These are phyloP conservation scores for Paragyromitra xinjiangensis DNA, from an alignment of 495 filamentous ascomycete genomes.

Conservation along the genomic window DNA sequence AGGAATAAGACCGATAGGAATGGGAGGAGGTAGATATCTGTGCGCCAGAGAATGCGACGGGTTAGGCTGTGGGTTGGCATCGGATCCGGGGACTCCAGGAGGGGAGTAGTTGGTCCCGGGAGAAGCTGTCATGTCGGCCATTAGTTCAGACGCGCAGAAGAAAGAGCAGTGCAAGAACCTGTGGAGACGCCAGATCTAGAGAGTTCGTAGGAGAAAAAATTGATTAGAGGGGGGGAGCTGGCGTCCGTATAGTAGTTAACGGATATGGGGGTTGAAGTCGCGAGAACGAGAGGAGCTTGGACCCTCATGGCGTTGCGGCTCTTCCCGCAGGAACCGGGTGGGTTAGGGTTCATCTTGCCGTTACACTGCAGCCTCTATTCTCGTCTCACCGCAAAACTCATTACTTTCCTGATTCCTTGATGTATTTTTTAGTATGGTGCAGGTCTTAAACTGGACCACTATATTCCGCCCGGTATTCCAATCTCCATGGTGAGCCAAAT, in stretches of 20 bases:
- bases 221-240: neutral
- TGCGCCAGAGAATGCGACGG: slow-evolving; percentile 33
- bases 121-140: neutral
- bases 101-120: neutral
- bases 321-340: neutral
- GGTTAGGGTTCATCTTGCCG: neutral
- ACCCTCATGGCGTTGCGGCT: neutral
- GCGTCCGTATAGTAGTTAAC: neutral
- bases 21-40: slow-evolving; percentile 63
- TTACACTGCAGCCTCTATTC: too few species aligned
- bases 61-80: slow-evolving; percentile 28
- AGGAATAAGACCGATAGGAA: slow-evolving; percentile 66
- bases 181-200: neutral
- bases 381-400: neutral
- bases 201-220: neutral
- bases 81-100: neutral
- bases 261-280: neutral
- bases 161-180: neutral
- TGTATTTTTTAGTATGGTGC: neutral
- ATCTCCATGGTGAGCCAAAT: too few species aligned
- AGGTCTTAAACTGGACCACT: too few species aligned
- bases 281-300: neutral
- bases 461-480: too few species aligned
- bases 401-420: neutral
- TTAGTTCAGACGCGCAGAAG: neutral